phyloP scores from a whole-genome alignment of 2,329 filamentous ascomycete genomes.

The Colletotrichum cereale region DNA sequence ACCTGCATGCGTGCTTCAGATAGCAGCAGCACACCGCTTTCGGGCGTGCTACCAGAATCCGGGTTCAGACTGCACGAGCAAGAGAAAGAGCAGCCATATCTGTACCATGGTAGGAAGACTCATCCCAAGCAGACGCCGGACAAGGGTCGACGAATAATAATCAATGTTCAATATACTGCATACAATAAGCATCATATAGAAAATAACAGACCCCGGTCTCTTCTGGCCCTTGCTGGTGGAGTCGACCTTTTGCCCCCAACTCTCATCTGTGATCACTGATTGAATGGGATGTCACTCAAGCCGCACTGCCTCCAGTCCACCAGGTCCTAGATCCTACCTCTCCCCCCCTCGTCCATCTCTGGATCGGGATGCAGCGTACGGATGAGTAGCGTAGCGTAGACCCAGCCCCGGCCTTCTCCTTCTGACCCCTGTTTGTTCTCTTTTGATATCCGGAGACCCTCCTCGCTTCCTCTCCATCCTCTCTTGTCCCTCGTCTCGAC shows the following conservation, averaged over 20 bases:
- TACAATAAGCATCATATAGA: not conserved
- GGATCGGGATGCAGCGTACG: slow-evolving; percentile 8
- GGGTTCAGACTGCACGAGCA: not conserved
- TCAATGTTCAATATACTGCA: not conserved
- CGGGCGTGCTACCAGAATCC: not conserved
- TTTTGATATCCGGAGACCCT: slow-evolving; percentile 34
- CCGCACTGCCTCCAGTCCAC: slow-evolving; percentile 20
- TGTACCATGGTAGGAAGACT: no score
- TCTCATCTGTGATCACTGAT: slow-evolving; percentile 7
- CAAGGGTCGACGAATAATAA: not conserved
- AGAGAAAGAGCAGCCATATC: not conserved
- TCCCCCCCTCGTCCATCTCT: slow-evolving; percentile 12
- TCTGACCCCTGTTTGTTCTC: slow-evolving; percentile 12
- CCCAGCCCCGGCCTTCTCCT: slow-evolving; percentile 10
- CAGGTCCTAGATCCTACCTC: slow-evolving; percentile 21
- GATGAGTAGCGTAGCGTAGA: not conserved
- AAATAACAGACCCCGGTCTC: not conserved
- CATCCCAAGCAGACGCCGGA: not conserved
- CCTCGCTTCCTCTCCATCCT: slow-evolving; percentile 20
- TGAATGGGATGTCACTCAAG: slow-evolving; percentile 33
- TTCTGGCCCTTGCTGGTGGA: slow-evolving; percentile 10
- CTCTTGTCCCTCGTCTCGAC: slow-evolving; percentile 20
- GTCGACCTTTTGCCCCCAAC: slow-evolving; percentile 1
- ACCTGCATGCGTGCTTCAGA: slow-evolving; percentile 5
- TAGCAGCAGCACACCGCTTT: slow-evolving; percentile 10